phyloP scores from a whole-genome alignment of 495 filamentous ascomycete species.

The Daldinia loculata region DNA sequence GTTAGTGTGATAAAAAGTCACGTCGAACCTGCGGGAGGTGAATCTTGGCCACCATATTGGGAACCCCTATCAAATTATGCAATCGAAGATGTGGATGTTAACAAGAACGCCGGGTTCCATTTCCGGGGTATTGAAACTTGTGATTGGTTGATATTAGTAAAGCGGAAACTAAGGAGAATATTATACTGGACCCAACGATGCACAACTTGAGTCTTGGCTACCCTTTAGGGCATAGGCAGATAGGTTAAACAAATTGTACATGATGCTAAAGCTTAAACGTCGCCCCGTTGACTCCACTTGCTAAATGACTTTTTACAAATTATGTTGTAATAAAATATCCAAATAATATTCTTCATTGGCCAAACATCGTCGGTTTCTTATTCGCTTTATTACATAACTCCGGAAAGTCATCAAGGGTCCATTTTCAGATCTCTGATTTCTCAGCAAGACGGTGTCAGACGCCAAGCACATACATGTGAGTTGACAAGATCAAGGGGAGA shows the following conservation, averaged over 20 bases:
- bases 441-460: neutral
- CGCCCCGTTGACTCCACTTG: constrained; percentile 9
- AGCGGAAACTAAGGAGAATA: constrained; percentile 3
- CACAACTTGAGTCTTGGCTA: constrained; percentile 47
- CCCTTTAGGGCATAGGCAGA: constrained; percentile 48
- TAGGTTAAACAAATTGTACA: constrained; percentile 36
- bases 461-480: neutral
- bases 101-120: neutral
- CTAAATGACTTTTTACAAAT: constrained; percentile 27
- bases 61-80: constrained; percentile 26
- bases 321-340: constrained; percentile 10
- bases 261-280: constrained; percentile 11
- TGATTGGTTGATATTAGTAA: constrained; percentile 8
- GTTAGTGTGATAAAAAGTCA: neutral
- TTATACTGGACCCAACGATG: constrained; percentile 29
- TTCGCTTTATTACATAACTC: constrained; percentile 4
- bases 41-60: constrained; percentile 33
- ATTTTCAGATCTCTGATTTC: neutral
- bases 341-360: constrained; percentile 4
- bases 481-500: neutral
- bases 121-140: neutral
- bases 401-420: neutral
- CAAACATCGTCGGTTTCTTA: constrained; percentile 13
- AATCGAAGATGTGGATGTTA: constrained; percentile 21
- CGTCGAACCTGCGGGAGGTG: constrained; percentile 31